Base-by-base conservation (phyloP, 768 basidiomycete species). In the Pluteus cervinus region DNA sequence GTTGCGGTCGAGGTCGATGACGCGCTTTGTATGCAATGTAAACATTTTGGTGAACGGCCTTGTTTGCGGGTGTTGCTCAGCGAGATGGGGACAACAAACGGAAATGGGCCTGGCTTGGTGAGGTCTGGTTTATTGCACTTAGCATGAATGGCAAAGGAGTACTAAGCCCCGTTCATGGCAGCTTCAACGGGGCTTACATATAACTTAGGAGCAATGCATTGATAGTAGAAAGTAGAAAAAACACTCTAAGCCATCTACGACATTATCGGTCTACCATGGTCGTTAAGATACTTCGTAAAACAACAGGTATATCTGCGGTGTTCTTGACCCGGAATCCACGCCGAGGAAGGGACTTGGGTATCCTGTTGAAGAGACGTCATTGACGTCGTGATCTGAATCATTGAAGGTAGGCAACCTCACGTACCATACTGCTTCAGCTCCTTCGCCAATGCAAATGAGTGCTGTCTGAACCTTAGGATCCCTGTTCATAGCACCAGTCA, bases 401-500 rank as follows among this genome's bases (percentile, higher is more conserved):
- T 24, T 22, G 10, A 2, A 41, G 11, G 1, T 20, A n/a, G 10
- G 23, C n/a, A 3, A 42, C 17, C 3, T 11, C 4, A 33, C 66
- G 29, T 47, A 80, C 81, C 79, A 81, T 9, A 71, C 44, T 16
- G 75, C 71, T 46, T 81, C 79, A 4, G 79, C 77, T 6, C 79
- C 77, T 51, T 81, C 79, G 10, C 79, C 79, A 29, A 83, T 81
- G 47, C 79, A 81, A 22, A 83, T 73, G 18, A 81, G 56, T 0
- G 79, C 78, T 4, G 78, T 78, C 41, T 80, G 71, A 12, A 83
- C 79, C 53, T 80, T 83, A 4, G 75, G 68, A 45, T 80, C 63
- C 12, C 66, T 60, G 33, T 68, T 73, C 76, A 81, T 80, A 1
- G 67, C 72, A 14, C 66, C 60, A 9, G 67, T 69, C 24, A 83